phyloP scores from a whole-genome alignment of 306 rosid genomes.

The Vigna mungo region DNA sequence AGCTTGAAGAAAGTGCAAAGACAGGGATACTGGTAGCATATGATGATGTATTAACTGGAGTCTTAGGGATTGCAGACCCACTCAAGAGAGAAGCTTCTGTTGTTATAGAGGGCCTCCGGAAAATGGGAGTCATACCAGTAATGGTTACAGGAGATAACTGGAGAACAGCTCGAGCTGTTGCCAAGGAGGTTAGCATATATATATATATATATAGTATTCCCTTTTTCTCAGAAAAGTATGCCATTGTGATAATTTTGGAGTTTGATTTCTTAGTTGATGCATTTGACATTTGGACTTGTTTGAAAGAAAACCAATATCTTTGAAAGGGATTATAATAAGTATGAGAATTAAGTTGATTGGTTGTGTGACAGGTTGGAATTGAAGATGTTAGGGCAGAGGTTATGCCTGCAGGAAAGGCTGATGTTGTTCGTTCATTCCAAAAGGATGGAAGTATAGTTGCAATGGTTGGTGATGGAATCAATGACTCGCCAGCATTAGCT shows the following conservation, averaged over 20 bases:
- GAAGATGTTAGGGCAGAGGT: slow-evolving; percentile 85
- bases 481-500: slow-evolving; percentile 90
- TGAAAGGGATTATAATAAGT: slow-evolving; percentile 26
- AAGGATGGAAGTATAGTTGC: slow-evolving; percentile 79
- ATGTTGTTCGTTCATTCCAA: slow-evolving; percentile 72
- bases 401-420: slow-evolving; percentile 96
- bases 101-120: slow-evolving; percentile 80
- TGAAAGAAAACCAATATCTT: slow-evolving; percentile 27
- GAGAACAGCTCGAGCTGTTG: slow-evolving; percentile 91
- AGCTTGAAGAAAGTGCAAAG: slow-evolving; percentile 85
- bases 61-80: slow-evolving; percentile 94
- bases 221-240: slow-evolving; percentile 22
- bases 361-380: slow-evolving; percentile 74
- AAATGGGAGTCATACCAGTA: slow-evolving; percentile 78
- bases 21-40: slow-evolving; percentile 85
- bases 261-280: slow-evolving; percentile 30
- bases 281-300: slow-evolving; percentile 1
- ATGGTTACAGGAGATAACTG: slow-evolving; percentile 97
- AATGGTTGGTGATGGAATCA: slow-evolving; percentile 96
- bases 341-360: slow-evolving; percentile 3
- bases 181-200: slow-evolving; percentile 72
- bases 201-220: slow-evolving; percentile 15
- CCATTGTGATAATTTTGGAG: slow-evolving; percentile 23
- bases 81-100: slow-evolving; percentile 88
- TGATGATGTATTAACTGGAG: slow-evolving; percentile 65